Evolutionary conservation across 345 rosid genomes (phyloP).

Genomic region (Linum lewisii): DNA sequence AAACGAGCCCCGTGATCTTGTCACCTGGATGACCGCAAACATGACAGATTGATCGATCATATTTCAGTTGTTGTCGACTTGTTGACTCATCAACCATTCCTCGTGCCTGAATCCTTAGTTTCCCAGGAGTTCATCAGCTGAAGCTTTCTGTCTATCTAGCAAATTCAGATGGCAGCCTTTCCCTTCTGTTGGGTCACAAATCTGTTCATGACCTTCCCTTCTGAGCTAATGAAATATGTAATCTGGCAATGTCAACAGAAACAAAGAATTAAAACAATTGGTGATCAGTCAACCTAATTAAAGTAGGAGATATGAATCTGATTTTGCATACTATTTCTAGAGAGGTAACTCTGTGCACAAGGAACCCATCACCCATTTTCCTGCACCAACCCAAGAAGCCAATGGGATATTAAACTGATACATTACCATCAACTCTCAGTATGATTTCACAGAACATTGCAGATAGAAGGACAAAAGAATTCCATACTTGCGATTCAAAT

Average conservation of each 20-base stretch:
- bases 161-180: constrained; percentile 33
- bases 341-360: constrained; percentile 58
- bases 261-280: not conserved
- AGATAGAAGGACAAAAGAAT: not conserved
- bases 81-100: no score
- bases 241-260: constrained; percentile 32
- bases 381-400: constrained; percentile 22
- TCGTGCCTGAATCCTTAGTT: no score
- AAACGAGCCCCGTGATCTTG: no score
- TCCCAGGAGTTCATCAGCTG: no score
- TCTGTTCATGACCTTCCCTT: constrained; percentile 39
- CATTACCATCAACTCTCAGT: no score
- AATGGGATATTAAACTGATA: not conserved
- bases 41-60: no score
- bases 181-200: constrained; percentile 33
- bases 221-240: constrained; percentile 40
- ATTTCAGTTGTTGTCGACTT: no score
- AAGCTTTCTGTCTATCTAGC: no score
- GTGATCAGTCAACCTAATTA: not conserved
- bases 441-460: no score
- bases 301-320: not conserved
- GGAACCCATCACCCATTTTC: constrained; percentile 50
- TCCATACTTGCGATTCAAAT: constrained; percentile 13
- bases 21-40: no score
- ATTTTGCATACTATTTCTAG: constrained; percentile 38